Evolutionary conservation across 257 asterid genomes (phyloP).

Genomic region (Rehmannia glutinosa): DNA sequence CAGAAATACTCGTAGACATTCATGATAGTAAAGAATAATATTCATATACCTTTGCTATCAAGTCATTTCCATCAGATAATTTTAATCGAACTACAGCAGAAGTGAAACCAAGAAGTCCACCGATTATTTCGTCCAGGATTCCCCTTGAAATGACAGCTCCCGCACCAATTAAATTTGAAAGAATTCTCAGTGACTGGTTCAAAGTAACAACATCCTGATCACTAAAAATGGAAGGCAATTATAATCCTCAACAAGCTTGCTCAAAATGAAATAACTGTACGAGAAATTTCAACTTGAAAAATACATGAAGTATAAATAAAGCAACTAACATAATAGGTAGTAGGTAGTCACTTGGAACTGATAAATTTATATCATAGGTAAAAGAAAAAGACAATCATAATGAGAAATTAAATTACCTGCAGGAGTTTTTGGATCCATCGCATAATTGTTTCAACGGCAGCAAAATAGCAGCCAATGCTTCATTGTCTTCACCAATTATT

Average conservation of each 20-base stretch:
- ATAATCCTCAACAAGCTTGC: not conserved
- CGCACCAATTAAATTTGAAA: constrained; percentile 75
- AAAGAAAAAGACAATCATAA: not conserved
- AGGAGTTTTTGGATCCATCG: constrained; percentile 45
- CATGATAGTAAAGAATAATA: not conserved
- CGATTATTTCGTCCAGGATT: constrained; percentile 60
- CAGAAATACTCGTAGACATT: not conserved
- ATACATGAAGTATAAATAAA: not conserved
- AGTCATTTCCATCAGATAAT: constrained; percentile 59
- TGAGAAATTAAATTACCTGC: constrained; percentile 42
- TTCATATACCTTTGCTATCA: constrained; percentile 72
- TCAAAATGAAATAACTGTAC: not conserved
- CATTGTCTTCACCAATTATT: constrained; percentile 81
- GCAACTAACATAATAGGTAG: not conserved
- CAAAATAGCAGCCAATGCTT: constrained; percentile 70
- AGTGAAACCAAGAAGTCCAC: constrained; percentile 61
- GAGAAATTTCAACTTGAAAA: not conserved
- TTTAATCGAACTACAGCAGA: constrained; percentile 43
- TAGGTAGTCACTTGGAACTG: not conserved
- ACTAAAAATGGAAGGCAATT: constrained; percentile 38
- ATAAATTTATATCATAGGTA: not conserved
- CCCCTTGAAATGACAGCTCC: constrained; percentile 73
- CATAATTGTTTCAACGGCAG: constrained; percentile 61
- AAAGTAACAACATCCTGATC: constrained; percentile 56
- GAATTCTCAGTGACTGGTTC: constrained; percentile 82